Evolutionary conservation across 441 rosid species (phyloP), one percentile per base, ranked within the genome.

Genomic region (Aquilaria agallochum): DNA sequence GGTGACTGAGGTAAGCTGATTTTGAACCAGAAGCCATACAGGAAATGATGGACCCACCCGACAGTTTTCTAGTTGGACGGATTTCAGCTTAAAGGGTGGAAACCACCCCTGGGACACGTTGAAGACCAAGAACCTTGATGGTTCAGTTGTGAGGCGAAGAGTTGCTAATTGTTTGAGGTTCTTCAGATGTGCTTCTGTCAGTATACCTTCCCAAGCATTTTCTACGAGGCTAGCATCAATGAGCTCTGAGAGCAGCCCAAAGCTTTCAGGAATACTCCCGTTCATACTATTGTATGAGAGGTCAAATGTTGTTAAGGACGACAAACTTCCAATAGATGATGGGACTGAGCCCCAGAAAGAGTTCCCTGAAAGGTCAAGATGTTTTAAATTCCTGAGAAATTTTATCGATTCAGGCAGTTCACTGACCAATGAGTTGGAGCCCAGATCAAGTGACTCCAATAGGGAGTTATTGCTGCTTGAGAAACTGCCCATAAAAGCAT

Each of bases 341-440:
- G 87, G 80, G 63, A 77, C 72, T 5, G 79, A 71, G 50, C 82
- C 87, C 67, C 53, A 66, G 44, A 82, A 77, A 31, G 72, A 68
- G 61, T 82, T 82, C 31, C 65, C 9, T 0, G 74, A 66, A 50
- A 82, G 84, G 13, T 56, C 13, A 47, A 82, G 75, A 42, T 36
- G n/a, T 9, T 57, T 66, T 77, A 82, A 69, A 50, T 75, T 65
- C 40, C 52, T 56, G 36, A 83, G 74, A 15, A 30, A n/a, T 48
- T 71, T 76, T 59, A 83, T 65, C 13, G 81, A 72, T 9, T 76
- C 64, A 32, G 85, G 81, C 50, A 80, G 14, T 58, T 67, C 72
- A 40, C 83, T 81, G 11, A 2, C 61, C 13, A 78, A 12, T 6
- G 67, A 60, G 60, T 74, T 80, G 11, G 73, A 75, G 33, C 68